phyloP scores from a whole-genome alignment of 1,284 basidiomycete species.

The Ganoderma meredithae region DNA sequence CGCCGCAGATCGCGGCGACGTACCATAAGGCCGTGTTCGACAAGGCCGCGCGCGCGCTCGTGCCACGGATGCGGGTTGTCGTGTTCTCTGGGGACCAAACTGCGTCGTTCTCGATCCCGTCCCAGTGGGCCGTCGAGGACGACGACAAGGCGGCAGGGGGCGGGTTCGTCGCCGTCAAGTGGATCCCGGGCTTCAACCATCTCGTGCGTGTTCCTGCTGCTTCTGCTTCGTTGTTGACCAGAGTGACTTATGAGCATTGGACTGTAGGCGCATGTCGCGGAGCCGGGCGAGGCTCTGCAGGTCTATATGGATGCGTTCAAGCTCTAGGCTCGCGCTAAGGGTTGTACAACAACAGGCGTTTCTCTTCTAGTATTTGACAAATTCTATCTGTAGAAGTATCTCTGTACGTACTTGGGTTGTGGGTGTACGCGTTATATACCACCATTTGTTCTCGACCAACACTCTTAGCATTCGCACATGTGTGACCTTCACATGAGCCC shows the following conservation, averaged over 20 bases:
- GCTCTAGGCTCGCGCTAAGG: neutral
- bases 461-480: neutral
- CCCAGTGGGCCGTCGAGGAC: constrained; percentile 1
- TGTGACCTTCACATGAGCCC: too few species aligned
- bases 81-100: constrained; percentile 4
- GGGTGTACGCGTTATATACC: neutral
- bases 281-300: constrained; percentile 4
- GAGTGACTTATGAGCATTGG: neutral
- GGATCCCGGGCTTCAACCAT: constrained; percentile 8
- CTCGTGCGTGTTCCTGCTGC: neutral
- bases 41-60: constrained; percentile 4
- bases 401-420: neutral
- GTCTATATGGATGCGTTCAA: constrained; percentile 4
- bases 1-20: neutral
- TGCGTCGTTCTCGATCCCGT: constrained; percentile 5
- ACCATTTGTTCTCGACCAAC: neutral
- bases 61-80: neutral
- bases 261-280: constrained; percentile 7
- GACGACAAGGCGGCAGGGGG: constrained; percentile 8
- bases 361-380: neutral
- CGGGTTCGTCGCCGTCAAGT: constrained; percentile 3
- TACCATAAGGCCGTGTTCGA: constrained; percentile 9
- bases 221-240: neutral
- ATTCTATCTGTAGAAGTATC: neutral
- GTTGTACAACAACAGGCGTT: neutral